Evolutionary conservation across 129 eudicot genomes (phyloP), one percentile per base, ranked within the genome.

Genomic region (Kitagawia praeruptora): DNA sequence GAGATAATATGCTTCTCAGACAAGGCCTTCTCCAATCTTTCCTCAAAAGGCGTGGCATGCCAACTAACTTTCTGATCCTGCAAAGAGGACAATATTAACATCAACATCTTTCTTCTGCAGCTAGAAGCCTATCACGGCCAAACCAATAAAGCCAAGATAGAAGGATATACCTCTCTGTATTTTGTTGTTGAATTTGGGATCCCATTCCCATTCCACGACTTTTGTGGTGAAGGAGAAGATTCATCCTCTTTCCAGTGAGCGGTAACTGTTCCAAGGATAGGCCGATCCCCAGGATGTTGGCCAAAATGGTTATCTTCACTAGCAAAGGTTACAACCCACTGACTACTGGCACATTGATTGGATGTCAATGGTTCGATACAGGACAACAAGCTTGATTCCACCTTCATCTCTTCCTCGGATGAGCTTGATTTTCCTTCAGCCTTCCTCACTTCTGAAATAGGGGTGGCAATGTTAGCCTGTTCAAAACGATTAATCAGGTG

Each of bases 21-120:
- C 81, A 92, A 84, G 75, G 97, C 98, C 86, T 92, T 92, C 79
- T 95, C 97, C 41, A 95, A 85, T 51, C 97, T 87, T 91, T 90
- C 97, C 83, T 90, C 98, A 80, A 95, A 95, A 10, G 98, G 97
- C 40, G 97, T 95, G 34, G 96, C 96, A 77, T 95, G 98, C 98
- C 97, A 95, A 69, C 90, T 83, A 41, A 95, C 98, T 86, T 92
- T 95, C 84, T 90, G 97, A 84, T 95, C 98, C 98, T 95, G 89
- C 46, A 75, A 82, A 77, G 31, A 39, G 41, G 5, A 66, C 2
- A 66, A 75, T 37, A 74, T 27, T 23, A 3, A 45, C 47, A n/a
- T 67, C 51, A 73, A 25, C 16, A 72, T 44, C 37, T 73, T 70
- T 73, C 16, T 28, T 41, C 73, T 70, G 23, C 56, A 63, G 70